A percentile compares a stretch with the other conserved stretches of the same genome.
Conservation (phyloP, 768 basidiomycete genomes). For the Phaeolepiota aurea region DNA sequence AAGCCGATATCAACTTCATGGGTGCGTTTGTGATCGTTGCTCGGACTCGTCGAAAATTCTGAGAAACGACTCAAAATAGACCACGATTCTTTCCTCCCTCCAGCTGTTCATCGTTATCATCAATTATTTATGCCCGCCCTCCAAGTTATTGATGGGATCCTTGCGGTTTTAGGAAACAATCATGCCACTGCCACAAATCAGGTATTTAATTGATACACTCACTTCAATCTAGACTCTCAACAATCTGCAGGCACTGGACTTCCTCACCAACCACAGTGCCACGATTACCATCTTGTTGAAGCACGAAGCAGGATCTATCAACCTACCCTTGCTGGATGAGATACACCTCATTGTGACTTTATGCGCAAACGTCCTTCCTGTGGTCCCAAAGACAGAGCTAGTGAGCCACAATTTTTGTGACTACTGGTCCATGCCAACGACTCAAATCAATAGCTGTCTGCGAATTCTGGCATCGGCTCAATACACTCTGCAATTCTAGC, state of each 20-base stretch:
- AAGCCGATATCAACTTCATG: conserved; percentile 74
- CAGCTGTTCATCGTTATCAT: conserved; percentile 83
- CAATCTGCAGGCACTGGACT: conserved; percentile 56
- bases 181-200: conserved; percentile 65
- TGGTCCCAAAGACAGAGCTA: conserved; percentile 70
- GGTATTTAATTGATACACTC: conserved; percentile 23
- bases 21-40: conserved; percentile 30
- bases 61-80: conserved; percentile 32
- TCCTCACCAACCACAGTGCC: conserved; percentile 75
- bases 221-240: neutral
- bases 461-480: conserved; percentile 75
- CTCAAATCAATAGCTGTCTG: conserved; percentile 30
- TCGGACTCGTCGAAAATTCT: conserved; percentile 4
- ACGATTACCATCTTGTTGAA: conserved; percentile 79
- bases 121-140: conserved; percentile 83
- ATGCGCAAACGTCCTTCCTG: conserved; percentile 57
- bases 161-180: conserved; percentile 68
- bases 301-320: conserved; percentile 55
- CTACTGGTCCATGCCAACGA: neutral
- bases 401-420: conserved; percentile 40
- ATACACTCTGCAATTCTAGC: conserved; percentile 75
- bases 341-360: conserved; percentile 72
- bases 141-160: conserved; percentile 69
- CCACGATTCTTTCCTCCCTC: conserved; percentile 79
- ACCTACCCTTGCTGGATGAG: conserved; percentile 67